A percentile compares a stretch with the other conserved stretches of the same genome.
phyloP scores from a whole-genome alignment of 2,329 filamentous ascomycete species.

The Colletotrichum euphorbiae region DNA sequence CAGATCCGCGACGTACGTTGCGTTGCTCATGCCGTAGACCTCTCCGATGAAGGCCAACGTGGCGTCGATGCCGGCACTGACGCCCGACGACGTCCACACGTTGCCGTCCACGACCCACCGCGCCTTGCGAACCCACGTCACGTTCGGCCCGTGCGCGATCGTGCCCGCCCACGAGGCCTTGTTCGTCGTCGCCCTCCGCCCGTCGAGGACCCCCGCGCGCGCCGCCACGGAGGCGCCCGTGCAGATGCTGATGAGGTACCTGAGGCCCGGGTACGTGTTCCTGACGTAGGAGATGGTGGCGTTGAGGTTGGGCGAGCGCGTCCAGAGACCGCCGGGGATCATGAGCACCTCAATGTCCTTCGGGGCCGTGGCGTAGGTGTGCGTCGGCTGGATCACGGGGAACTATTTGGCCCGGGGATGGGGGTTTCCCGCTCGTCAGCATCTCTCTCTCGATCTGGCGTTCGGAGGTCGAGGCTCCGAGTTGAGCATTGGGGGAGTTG shows the following conservation, averaged over 20 bases:
- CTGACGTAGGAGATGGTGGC: conserved; percentile 50
- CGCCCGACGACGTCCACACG: conserved; percentile 68
- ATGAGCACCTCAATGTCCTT: conserved; percentile 63
- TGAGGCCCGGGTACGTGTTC: conserved; percentile 52
- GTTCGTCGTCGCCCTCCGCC: conserved; percentile 67
- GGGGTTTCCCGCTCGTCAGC: neutral
- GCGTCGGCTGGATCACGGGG: conserved; percentile 43
- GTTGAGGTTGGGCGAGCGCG: conserved; percentile 45
- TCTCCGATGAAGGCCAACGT: conserved; percentile 67
- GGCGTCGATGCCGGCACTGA: conserved; percentile 72
- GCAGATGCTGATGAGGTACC: conserved; percentile 67
- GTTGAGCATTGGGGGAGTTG: too few relatives aligned
- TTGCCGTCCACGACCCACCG: conserved; percentile 69
- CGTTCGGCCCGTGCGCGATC: conserved; percentile 52
- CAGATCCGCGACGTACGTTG: conserved; percentile 58
- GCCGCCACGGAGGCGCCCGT: conserved; percentile 66
- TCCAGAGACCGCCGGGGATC: conserved; percentile 61
- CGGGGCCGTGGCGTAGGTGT: conserved; percentile 58
- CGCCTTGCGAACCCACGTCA: conserved; percentile 64
- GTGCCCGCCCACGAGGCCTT: conserved; percentile 61
- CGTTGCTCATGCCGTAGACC: conserved; percentile 64
- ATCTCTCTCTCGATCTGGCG: neutral
- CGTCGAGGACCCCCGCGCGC: conserved; percentile 63
- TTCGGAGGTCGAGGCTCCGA: conserved; percentile 22
- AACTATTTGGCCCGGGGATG: conserved; percentile 12